Percentiles rank a stretch among this genome's conserved stretches.
phyloP scores from a whole-genome alignment of 768 basidiomycete species.

The Naematelia encephala region DNA sequence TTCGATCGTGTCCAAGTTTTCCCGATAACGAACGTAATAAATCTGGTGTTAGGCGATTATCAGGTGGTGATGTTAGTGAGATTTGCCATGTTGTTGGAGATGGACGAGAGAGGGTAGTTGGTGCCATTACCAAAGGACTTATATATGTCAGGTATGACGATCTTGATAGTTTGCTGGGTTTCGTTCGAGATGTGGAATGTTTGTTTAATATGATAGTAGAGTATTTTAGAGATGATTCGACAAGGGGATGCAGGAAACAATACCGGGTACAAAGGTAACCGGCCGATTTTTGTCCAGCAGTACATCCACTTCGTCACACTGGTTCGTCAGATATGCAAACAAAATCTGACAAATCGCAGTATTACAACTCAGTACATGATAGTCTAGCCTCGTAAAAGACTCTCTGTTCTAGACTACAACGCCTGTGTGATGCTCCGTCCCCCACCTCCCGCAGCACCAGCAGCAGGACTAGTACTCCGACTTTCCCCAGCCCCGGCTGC shows the following conservation, averaged over 20 bases:
- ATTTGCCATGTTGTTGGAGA: constrained; percentile 37
- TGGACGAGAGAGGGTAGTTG: constrained; percentile 26
- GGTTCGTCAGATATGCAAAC: too few species aligned
- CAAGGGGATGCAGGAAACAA: too few species aligned
- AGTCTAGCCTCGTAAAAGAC: neutral
- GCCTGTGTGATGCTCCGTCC: neutral
- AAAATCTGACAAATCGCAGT: too few species aligned
- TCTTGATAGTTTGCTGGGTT: too few species aligned
- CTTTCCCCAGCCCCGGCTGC: neutral
- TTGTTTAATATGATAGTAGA: too few species aligned
- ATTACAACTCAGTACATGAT: neutral
- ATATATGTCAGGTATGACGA: too few species aligned
- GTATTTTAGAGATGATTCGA: too few species aligned
- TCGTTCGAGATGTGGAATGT: too few species aligned
- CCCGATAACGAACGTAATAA: constrained; percentile 40
- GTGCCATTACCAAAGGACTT: neutral
- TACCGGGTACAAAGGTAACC: too few species aligned
- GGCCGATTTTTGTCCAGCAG: too few species aligned
- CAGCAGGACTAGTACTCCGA: neutral
- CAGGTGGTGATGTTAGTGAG: constrained; percentile 47
- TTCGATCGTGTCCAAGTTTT: constrained; percentile 49
- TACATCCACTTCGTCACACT: too few species aligned
- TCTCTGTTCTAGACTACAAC: neutral
- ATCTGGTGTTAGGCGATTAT: constrained; percentile 50
- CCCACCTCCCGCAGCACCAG: neutral